Conservation (phyloP, 2,329 filamentous ascomycete species). For the Huntiella moniliformis region DNA sequence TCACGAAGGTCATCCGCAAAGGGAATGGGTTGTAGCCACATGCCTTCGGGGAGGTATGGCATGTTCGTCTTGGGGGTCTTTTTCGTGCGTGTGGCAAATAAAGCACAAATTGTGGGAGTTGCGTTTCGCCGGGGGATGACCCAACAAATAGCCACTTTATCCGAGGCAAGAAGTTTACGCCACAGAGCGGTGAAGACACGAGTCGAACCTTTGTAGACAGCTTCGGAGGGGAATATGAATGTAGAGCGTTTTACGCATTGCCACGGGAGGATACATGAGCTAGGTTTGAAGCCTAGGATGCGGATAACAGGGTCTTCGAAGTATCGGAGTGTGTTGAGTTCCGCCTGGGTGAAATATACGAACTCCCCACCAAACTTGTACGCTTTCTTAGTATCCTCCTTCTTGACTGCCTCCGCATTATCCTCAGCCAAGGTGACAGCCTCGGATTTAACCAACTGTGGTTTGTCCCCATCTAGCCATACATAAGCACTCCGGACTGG, state of each 20-base stretch:
- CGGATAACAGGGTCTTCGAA: constrained; percentile 72
- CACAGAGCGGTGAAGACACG: constrained; percentile 83
- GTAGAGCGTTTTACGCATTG: constrained; percentile 69
- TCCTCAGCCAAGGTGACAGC: constrained; percentile 64
- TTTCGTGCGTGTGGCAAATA: constrained; percentile 56
- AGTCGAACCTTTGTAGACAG: constrained; percentile 75
- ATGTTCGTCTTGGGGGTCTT: constrained; percentile 45
- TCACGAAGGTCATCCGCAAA: constrained; percentile 77
- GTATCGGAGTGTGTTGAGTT: constrained; percentile 56
- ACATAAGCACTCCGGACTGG: constrained; percentile 72
- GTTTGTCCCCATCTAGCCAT: constrained; percentile 68
- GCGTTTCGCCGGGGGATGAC: constrained; percentile 69
- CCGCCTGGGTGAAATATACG: constrained; percentile 68
- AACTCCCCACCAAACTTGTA: constrained; percentile 93
- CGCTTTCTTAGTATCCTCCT: constrained; percentile 67
- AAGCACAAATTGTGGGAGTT: constrained; percentile 58
- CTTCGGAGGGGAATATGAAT: constrained; percentile 88
- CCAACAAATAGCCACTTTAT: constrained; percentile 79
- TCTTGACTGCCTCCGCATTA: constrained; percentile 57
- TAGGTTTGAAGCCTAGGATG: constrained; percentile 84
- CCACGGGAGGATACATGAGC: constrained; percentile 59
- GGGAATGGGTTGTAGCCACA: constrained; percentile 78
- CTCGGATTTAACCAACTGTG: constrained; percentile 58
- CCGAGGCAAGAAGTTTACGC: constrained; percentile 60
- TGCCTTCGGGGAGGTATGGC: constrained; percentile 57